Conservation (phyloP, 495 filamentous ascomycete genomes). For the Daldinia bambusicola region DNA sequence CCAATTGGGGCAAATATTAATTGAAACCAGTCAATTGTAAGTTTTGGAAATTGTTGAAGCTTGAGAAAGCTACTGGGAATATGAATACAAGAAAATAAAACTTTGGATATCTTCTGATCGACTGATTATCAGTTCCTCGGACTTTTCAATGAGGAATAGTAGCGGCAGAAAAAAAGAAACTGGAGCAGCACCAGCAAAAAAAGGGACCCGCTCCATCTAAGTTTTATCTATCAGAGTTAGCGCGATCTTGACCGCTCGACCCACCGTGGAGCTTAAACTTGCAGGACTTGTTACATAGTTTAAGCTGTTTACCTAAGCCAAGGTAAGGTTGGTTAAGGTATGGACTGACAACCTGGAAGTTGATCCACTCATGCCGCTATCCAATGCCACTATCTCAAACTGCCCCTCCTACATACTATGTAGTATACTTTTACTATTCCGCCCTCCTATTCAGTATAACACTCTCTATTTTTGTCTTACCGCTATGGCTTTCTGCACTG, state of each 20-base stretch:
- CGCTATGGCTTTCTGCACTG: slow-evolving; percentile 37
- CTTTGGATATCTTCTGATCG: slow-evolving; percentile 11
- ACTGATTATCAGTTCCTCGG: slow-evolving; percentile 15
- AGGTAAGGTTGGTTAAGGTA: neutral
- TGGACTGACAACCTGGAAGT: neutral
- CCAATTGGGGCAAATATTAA: slow-evolving; percentile 39
- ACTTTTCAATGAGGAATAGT: slow-evolving; percentile 21
- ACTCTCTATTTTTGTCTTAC: slow-evolving; percentile 13
- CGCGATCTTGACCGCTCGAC: slow-evolving; percentile 39
- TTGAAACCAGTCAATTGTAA: slow-evolving; percentile 1
- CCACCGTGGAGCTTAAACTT: slow-evolving; percentile 21
- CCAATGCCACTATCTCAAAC: neutral
- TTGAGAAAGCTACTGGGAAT: neutral
- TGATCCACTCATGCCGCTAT: slow-evolving; percentile 6
- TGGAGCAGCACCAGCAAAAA: slow-evolving; percentile 1
- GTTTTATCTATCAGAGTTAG: slow-evolving; percentile 16
- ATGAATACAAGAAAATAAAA: slow-evolving; percentile 12
- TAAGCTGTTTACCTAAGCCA: too few species aligned
- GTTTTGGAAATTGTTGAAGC: slow-evolving; percentile 1
- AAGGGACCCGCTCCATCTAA: slow-evolving; percentile 17
- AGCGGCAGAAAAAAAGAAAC: slow-evolving; percentile 37
- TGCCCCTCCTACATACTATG: slow-evolving; percentile 21
- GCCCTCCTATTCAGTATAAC: neutral
- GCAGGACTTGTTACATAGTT: neutral
- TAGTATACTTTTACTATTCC: neutral